These are phyloP conservation scores for Oldenlandia corymbosa DNA, from an alignment of 257 asterid species.

Conservation along the genomic window DNA sequence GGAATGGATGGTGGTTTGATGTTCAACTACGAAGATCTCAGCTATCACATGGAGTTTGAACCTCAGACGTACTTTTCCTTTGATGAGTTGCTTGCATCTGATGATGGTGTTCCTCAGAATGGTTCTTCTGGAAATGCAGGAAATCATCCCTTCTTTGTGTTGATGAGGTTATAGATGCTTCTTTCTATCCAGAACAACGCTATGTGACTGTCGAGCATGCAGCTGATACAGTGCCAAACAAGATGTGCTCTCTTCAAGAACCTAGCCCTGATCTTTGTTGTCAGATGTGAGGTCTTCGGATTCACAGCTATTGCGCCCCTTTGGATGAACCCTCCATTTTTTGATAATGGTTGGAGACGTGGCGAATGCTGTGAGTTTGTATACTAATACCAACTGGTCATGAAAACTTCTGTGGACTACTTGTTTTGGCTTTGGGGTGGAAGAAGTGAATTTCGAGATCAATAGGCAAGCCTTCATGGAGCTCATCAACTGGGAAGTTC, in stretches of 20 bases:
- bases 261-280: constrained; percentile 54
- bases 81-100: constrained; percentile 60
- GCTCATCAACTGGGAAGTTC: no score
- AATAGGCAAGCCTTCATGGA: background rate
- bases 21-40: constrained; percentile 41
- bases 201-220: constrained; percentile 23
- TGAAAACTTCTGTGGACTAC: background rate
- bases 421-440: background rate
- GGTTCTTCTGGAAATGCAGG: constrained; percentile 26
- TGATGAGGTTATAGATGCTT: constrained; percentile 24
- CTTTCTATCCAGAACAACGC: constrained; percentile 30
- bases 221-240: constrained; percentile 32
- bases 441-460: background rate
- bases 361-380: constrained; percentile 66
- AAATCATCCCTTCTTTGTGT: constrained; percentile 26
- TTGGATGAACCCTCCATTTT: constrained; percentile 46
- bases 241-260: constrained; percentile 35
- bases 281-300: constrained; percentile 46
- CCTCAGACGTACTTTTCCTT: constrained; percentile 90
- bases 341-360: constrained; percentile 60
- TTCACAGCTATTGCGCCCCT: constrained; percentile 68
- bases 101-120: constrained; percentile 31
- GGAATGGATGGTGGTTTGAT: constrained; percentile 37
- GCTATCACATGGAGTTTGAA: constrained; percentile 62
- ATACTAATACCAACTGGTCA: background rate